A percentile compares a stretch with the other conserved stretches of the same genome.
Evolutionary conservation across 2,329 filamentous ascomycete species (phyloP).

Genomic region (Alternaria triticina): DNA sequence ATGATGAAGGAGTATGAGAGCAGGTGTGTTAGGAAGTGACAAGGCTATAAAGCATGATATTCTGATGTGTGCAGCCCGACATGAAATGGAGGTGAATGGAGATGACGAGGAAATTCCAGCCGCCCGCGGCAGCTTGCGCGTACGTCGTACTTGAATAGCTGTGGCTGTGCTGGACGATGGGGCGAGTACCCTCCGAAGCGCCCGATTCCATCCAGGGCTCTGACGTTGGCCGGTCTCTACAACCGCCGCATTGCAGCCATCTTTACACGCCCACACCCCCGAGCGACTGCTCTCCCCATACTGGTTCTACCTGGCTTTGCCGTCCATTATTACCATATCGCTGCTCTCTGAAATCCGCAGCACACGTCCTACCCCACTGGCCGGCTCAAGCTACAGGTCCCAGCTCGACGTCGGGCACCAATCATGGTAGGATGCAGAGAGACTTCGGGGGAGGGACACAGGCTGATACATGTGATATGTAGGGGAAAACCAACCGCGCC

Average conservation of each 20-base stretch:
- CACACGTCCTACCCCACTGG: conserved; percentile 18
- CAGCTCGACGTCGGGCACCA: conserved; percentile 42
- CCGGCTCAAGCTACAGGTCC: conserved; percentile 16
- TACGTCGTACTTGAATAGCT: conserved; percentile 10
- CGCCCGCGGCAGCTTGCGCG: conserved; percentile 9
- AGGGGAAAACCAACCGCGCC: conserved; percentile 65
- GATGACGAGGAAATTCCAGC: neutral
- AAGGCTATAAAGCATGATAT: neutral
- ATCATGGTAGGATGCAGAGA: conserved; percentile 39
- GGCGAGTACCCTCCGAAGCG: conserved; percentile 12
- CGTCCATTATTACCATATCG: neutral
- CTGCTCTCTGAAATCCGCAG: conserved; percentile 5
- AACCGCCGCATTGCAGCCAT: conserved; percentile 6
- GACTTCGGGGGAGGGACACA: conserved; percentile 4
- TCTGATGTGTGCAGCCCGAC: neutral
- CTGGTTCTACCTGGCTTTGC: neutral
- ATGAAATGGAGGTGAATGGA: neutral
- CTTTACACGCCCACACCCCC: conserved; percentile 12
- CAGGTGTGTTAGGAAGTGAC: neutral
- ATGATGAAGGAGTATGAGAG: neutral
- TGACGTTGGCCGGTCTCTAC: conserved; percentile 10
- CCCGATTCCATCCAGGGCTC: conserved; percentile 11
- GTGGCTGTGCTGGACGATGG: conserved; percentile 22
- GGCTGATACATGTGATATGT: conserved; percentile 25
- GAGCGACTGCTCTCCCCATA: conserved; percentile 13